Evolutionary conservation across 2,329 filamentous ascomycete species (phyloP), one percentile per base, ranked within the genome.

Genomic region (Karstenula rhodostoma): DNA sequence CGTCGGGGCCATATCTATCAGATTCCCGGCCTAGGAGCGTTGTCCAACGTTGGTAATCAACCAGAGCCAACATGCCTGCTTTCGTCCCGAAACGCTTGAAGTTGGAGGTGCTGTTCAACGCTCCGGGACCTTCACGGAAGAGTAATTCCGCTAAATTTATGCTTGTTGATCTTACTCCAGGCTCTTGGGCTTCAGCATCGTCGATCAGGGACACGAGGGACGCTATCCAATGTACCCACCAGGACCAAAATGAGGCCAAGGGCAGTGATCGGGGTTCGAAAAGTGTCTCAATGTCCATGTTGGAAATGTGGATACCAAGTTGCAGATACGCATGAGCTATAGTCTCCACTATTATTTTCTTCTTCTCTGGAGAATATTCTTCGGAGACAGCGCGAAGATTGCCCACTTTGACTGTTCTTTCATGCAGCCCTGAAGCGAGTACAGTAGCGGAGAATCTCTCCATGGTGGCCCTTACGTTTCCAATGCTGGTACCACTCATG

Each of bases 211-310:
- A 13, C 4, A 56, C 23, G 12, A 56, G 54, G 22, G 54, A 56
- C 23, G 27, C 43, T 23, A 56, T 29, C 54, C 54, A 56, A 12
- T 29, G 22, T 27, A 56, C 23, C 54, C 54, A 56, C 54, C 54
- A 56, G 22, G 43, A 56, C 54, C 54, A 56, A 32, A 56, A 56
- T 4, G 44, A 40, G 17, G 42, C 54, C n/a, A 56, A 49, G 12
- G 42, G 54, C 19, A 48, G 29, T 23, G 54, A 8, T 32, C 44
- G 54, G n/a, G 42, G 27, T 15, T 12, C 48, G 25, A 56, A 40
- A 8, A 56, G 33, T 3, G 43, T 3, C 17, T 40, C 54, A 6
- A 57, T 50, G 10, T 57, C 43, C 0, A 19, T n/a, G 40, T 25
- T 22, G 13, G 33, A 17, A 3, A 49, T 19, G 19, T 12, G 19